Conservation (phyloP, 2,329 filamentous ascomycete genomes). For the Cladosporium sp. region DNA sequence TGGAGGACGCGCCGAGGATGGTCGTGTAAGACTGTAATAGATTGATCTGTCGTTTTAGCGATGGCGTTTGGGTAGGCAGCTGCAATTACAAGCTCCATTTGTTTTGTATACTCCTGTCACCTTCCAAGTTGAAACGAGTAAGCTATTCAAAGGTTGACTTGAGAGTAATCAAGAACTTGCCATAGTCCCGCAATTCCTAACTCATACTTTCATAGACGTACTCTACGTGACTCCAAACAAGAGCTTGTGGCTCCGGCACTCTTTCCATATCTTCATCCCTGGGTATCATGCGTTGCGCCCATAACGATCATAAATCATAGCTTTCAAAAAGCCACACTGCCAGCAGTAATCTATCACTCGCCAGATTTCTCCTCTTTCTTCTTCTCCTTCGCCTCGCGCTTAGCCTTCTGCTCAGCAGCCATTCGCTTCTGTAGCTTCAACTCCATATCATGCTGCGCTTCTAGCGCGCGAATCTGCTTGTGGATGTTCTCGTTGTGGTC, state of each 20-base stretch:
- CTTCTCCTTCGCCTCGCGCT: slow-evolving; percentile 32
- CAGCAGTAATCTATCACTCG: slow-evolving; percentile 3
- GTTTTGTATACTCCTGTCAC: too few species aligned
- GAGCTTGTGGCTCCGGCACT: not conserved
- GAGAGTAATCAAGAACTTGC: too few species aligned
- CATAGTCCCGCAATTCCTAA: not conserved
- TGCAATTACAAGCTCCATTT: not conserved
- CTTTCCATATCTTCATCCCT: not conserved
- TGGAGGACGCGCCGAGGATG: slow-evolving; percentile 29
- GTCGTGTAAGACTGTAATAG: slow-evolving; percentile 26
- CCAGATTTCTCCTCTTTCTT: slow-evolving; percentile 21
- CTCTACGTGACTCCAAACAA: not conserved
- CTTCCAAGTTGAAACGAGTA: too few species aligned
- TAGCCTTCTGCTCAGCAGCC: slow-evolving; percentile 35
- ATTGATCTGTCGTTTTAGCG: not conserved
- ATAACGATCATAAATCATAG: not conserved
- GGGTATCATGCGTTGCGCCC: slow-evolving; percentile 8
- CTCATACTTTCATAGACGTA: not conserved
- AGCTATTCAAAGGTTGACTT: too few species aligned
- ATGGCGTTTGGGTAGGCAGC: slow-evolving; percentile 9
- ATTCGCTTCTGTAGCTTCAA: slow-evolving; percentile 41
- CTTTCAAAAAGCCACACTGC: not conserved
- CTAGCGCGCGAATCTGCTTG: slow-evolving; percentile 40
- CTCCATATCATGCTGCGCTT: slow-evolving; percentile 43
- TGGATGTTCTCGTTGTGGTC: slow-evolving; percentile 40